Evolutionary conservation across 495 filamentous ascomycete genomes (phyloP), one percentile per base, ranked within the genome.

Genomic region (Aspergillus sclerotiicarbonarius): DNA sequence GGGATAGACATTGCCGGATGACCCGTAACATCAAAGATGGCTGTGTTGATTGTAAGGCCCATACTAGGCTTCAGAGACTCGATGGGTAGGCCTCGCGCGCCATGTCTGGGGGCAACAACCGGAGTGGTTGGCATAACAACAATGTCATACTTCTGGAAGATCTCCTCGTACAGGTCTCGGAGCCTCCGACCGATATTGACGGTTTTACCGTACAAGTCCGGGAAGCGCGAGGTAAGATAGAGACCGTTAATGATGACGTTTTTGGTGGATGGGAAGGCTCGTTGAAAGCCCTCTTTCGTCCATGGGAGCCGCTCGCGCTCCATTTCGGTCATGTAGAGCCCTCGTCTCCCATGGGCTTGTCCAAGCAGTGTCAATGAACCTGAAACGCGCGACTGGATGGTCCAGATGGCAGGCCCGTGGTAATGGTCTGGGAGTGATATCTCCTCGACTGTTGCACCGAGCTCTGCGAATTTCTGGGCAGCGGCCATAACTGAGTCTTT

Each of bases 1-100:
- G 84, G 84, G 19, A 86, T 67, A 3, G 77, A 77, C 48, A 87
- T 59, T 0, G 80, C 82, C 0, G 84, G 83, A 64, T 85, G 84
- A 0, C 83, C 83, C 0, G 82, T 80, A 20, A 73, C 69, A 68
- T 87, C 80, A 57, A 85, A 84, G 13, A 77, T 71, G 33, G 77
- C 76, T 6, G 83, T 86, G 57, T 86, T 85, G 18, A 73, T 74
- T 1, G 80, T 77, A 32, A 81, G 57, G 0, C 80, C 80, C 51
- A 73, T 71, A 16, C 74, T 73, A 18, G 71, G 70, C 15, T 63
- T 62, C 29, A 81, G 45, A 37, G 76, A 74, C 32, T 72, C 71
- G 51, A 79, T 44, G 0, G 75, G 78, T 2, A 66, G 62, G 15
- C 69, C 74, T 7, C 70, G 64, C 50, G 66, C 70, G 0, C 66